Percentiles rank a stretch among this genome's conserved stretches.
Evolutionary conservation across 2,329 filamentous ascomycete species (phyloP).

Genomic region (Venturiaceae sp.): DNA sequence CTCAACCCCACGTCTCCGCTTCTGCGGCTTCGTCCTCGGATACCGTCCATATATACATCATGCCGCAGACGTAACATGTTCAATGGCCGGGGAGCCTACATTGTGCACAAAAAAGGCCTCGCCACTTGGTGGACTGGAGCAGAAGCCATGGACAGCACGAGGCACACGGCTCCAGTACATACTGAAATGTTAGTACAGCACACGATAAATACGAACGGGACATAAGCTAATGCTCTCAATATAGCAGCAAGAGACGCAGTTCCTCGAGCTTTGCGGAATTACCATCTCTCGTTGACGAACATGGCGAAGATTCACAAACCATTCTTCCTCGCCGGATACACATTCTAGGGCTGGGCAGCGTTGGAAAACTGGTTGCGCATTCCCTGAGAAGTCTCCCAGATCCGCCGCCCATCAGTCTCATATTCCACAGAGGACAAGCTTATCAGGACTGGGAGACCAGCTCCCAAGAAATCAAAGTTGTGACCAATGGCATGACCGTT

Average conservation of each 20-base stretch:
- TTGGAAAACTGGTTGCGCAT: slow-evolving; percentile 71
- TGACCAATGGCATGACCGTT: slow-evolving; percentile 32
- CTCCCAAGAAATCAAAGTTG: slow-evolving; percentile 34
- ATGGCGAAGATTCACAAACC: not conserved
- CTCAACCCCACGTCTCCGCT: slow-evolving; percentile 24
- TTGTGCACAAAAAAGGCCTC: slow-evolving; percentile 13
- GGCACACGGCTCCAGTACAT: not conserved
- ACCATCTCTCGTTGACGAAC: not conserved
- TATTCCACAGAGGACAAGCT: slow-evolving; percentile 52
- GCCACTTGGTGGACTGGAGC: not conserved
- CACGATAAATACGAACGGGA: slow-evolving; percentile 9
- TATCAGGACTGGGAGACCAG: slow-evolving; percentile 38
- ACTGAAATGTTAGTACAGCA: not conserved
- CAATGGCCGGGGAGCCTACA: slow-evolving; percentile 33
- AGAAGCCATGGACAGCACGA: not conserved
- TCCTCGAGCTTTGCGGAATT: not conserved
- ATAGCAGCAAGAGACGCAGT: not conserved
- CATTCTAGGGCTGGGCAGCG: slow-evolving; percentile 70
- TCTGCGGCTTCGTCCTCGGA: slow-evolving; percentile 36
- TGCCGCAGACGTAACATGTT: slow-evolving; percentile 32
- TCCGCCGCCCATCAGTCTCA: slow-evolving; percentile 65
- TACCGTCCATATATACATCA: slow-evolving; percentile 26
- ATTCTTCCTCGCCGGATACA: slow-evolving; percentile 45
- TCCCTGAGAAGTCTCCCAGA: slow-evolving; percentile 52
- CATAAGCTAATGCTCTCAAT: slow-evolving; percentile 7